These are phyloP conservation scores for Xylaria sp. DNA, from an alignment of 2,329 filamentous ascomycete genomes.

Conservation along the genomic window DNA sequence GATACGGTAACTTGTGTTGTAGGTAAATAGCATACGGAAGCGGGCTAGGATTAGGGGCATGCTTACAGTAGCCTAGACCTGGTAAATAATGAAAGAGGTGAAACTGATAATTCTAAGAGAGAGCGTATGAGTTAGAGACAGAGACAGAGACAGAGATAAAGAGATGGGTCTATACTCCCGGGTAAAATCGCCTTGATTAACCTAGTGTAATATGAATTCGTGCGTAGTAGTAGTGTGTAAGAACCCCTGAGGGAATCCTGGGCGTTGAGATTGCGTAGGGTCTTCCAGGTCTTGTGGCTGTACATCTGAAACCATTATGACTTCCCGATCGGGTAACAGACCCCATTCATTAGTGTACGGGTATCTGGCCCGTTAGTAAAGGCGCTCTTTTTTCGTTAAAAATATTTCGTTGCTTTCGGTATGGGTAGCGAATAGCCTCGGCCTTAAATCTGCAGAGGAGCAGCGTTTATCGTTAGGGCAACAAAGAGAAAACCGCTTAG, in stretches of 20 bases:
- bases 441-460: too few relatives aligned
- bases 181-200: neutral
- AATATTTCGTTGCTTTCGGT: too few relatives aligned
- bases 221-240: neutral
- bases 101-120: neutral
- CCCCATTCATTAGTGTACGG: neutral
- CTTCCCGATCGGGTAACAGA: constrained; percentile 12
- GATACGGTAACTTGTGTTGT: neutral
- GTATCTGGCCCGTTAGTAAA: neutral
- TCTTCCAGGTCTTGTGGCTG: constrained; percentile 3
- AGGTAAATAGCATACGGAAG: neutral
- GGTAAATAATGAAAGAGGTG: neutral
- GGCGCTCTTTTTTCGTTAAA: neutral
- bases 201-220: too few relatives aligned
- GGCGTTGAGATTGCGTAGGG: constrained; percentile 11
- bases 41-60: neutral
- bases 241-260: neutral
- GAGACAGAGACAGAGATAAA: neutral
- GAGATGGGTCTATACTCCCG: neutral
- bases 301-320: constrained; percentile 20
- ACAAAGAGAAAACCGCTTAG: too few relatives aligned
- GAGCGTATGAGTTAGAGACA: neutral
- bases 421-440: too few relatives aligned
- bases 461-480: too few relatives aligned
- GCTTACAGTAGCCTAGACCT: neutral